Evolutionary conservation across 306 rosid species (phyloP), one percentile per base, ranked within the genome.

Genomic region (Cucurbita maxima): DNA sequence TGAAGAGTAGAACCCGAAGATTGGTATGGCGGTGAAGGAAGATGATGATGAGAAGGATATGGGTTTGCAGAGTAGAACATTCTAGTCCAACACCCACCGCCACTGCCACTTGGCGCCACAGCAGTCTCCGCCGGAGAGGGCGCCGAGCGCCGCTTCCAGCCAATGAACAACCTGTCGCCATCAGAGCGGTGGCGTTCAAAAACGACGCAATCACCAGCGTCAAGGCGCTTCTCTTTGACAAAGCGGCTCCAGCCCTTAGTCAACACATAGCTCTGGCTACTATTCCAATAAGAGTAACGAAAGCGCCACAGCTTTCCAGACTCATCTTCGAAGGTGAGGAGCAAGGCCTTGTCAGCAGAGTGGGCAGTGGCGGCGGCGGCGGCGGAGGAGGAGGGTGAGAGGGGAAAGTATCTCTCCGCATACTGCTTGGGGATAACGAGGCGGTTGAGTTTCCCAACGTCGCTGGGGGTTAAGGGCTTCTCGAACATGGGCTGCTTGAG

Each of bases 171-270:
- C 16, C 96, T 74, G 22, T 89, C 88, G 3, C 78, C 19, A 18
- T 89, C 86, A 8, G 45, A 34, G 6, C 89, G 88, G 80, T 85
- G 90, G 8, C 97, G 83, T 55, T 85, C 78, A 75, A 95, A 91
- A 62, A 83, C 73, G 71, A 95, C 97, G 71, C 89, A 83, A 80
- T 94, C 99, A 56, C 99, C 99, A 0, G 99, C 92, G 16, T 94
- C 90, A 4, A 94, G 87, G 4, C 96, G 85, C 84, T 94, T 94
- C 63, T 94, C 99, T 75, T 94, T 94, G 1, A 94, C 99, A 82
- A 85, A 94, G 52, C 99, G 92, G 84, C 95, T 89, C 99, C 99
- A 94, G 0, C 99, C 99, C 7, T 94, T 94, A 14, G 99, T 94
- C 9, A 94, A 58, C 0, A 94, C 99, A 51, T 94, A 94, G 86